Percentiles rank a stretch among this genome's conserved stretches.
Conservation (phyloP, 2,329 filamentous ascomycete genomes). For the Tolypocladium pustulatum region DNA sequence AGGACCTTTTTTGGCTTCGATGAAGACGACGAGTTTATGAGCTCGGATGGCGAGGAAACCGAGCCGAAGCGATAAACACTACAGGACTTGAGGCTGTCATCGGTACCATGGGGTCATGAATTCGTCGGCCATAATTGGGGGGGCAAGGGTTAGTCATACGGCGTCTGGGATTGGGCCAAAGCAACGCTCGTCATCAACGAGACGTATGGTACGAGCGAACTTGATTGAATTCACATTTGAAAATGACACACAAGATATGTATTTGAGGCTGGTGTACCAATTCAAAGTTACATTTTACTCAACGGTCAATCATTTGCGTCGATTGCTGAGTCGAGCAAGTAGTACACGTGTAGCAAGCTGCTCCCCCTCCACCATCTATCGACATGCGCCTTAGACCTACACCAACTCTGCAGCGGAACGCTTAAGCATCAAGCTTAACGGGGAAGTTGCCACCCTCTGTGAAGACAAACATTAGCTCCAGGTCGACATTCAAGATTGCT, state of each 20-base stretch:
- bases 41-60: slow-evolving; percentile 51
- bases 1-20: slow-evolving; percentile 65
- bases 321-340: slow-evolving; percentile 18
- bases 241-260: slow-evolving; percentile 1
- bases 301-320: slow-evolving; percentile 12
- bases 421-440: slow-evolving; percentile 50
- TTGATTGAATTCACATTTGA: slow-evolving; percentile 1
- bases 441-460: slow-evolving; percentile 61
- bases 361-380: slow-evolving; percentile 16
- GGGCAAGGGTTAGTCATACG: neutral
- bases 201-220: slow-evolving; percentile 1
- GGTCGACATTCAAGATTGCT: neutral
- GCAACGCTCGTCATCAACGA: neutral
- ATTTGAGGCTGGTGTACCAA: neutral
- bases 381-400: slow-evolving; percentile 5
- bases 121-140: neutral
- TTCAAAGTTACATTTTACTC: neutral
- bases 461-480: slow-evolving; percentile 14
- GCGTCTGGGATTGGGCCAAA: slow-evolving; percentile 1
- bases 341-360: slow-evolving; percentile 26
- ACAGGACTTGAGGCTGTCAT: neutral
- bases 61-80: neutral
- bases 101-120: neutral
- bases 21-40: slow-evolving; percentile 68
- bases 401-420: slow-evolving; percentile 11